Conservation (phyloP, 2,329 filamentous ascomycete genomes). For the Aspergillus japonicus region DNA sequence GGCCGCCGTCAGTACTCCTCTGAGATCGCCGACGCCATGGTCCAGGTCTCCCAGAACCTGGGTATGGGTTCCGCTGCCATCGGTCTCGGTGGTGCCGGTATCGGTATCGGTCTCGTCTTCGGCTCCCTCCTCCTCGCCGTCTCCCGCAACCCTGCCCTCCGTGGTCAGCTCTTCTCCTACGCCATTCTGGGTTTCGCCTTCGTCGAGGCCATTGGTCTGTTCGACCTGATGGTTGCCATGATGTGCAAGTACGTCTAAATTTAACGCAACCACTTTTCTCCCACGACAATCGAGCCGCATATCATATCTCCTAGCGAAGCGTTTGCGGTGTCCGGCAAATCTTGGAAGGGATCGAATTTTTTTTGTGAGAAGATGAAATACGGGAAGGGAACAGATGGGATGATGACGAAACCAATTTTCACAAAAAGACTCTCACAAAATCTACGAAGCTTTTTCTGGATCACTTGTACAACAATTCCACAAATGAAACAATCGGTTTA, state of each 20-base stretch:
- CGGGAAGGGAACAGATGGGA: not conserved
- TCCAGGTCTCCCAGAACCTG: constrained; percentile 87
- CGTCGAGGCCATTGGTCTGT: constrained; percentile 77
- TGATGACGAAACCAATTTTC: not conserved
- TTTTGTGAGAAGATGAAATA: not conserved
- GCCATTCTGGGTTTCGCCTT: constrained; percentile 95
- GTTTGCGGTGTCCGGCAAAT: not conserved
- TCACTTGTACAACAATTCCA: not conserved
- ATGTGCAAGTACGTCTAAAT: constrained; percentile 78
- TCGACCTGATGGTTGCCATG: constrained; percentile 89
- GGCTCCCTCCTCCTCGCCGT: constrained; percentile 84
- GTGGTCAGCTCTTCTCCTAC: constrained; percentile 94
- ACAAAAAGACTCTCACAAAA: not conserved
- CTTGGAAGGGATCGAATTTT: not conserved
- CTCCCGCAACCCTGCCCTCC: constrained; percentile 90
- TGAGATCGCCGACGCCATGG: constrained; percentile 80
- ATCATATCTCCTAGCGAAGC: constrained; percentile 1
- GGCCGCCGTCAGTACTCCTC: constrained; percentile 78
- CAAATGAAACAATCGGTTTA: not conserved
- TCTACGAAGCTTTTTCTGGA: not conserved
- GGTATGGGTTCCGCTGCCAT: constrained; percentile 88
- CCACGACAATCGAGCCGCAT: constrained; percentile 2
- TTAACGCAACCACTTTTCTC: constrained; percentile 3
- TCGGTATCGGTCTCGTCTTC: constrained; percentile 95
- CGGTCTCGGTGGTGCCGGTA: constrained; percentile 66